phyloP scores from a whole-genome alignment of 805 yeast species.

The Myxozyma neotropica region DNA sequence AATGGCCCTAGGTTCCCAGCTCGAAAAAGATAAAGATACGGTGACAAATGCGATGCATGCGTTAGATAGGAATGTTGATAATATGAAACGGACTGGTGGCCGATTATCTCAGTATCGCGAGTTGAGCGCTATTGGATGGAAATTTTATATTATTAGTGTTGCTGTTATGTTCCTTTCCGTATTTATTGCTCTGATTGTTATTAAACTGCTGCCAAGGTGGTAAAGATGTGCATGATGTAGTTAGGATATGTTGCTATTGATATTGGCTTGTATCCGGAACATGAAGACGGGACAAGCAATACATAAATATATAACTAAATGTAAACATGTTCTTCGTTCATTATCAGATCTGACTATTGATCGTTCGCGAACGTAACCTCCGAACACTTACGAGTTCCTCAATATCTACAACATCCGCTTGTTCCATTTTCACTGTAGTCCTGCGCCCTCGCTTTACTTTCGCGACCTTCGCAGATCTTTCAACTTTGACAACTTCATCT shows the following conservation, averaged over 20 bases:
- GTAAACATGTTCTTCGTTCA: no score
- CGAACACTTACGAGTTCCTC: conserved; percentile 13
- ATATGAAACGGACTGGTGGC: conserved; percentile 44
- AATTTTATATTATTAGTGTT: conserved; percentile 45
- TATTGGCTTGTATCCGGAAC: no score
- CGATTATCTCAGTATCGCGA: conserved; percentile 42
- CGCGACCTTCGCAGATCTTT: no score
- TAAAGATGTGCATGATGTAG: background rate
- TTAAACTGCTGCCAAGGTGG: conserved; percentile 38
- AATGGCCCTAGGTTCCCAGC: conserved; percentile 46
- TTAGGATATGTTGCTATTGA: background rate
- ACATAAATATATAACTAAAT: no score
- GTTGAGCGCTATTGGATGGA: conserved; percentile 46
- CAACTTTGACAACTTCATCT: background rate
- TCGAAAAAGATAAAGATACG: conserved; percentile 43
- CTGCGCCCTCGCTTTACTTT: background rate
- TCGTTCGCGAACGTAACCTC: conserved; percentile 1
- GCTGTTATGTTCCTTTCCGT: conserved; percentile 42
- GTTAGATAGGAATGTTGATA: conserved; percentile 41
- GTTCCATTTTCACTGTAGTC: background rate
- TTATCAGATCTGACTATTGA: background rate
- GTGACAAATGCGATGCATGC: conserved; percentile 44
- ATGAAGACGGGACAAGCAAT: no score
- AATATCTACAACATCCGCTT: conserved; percentile 7
- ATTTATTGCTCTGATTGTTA: conserved; percentile 42